phyloP scores from a whole-genome alignment of 176 grass and related monocot genomes.

The Zizania latifolia region DNA sequence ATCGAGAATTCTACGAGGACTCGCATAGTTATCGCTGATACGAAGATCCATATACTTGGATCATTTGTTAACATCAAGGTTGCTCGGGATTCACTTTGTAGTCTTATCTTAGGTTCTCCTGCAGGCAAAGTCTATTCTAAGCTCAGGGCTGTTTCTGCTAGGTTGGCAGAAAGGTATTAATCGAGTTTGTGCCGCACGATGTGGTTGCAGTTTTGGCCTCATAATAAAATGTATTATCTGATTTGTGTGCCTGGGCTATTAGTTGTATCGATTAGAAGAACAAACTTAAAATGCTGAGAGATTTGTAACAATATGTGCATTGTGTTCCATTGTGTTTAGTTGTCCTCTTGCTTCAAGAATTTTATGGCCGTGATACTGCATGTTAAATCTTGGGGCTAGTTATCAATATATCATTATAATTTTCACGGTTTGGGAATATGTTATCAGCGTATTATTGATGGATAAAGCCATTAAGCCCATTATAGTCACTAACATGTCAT shows the following conservation, averaged over 20 bases:
- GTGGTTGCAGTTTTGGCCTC: conserved; percentile 12
- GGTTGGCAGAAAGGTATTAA: conserved; percentile 70
- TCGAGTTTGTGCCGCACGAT: neutral
- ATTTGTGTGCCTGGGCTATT: neutral
- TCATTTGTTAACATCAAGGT: conserved; percentile 98
- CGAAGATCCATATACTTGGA: conserved; percentile 90
- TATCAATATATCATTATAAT: no score
- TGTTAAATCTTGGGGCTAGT: neutral
- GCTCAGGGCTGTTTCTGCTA: conserved; percentile 73
- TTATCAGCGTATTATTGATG: no score
- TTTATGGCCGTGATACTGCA: no score
- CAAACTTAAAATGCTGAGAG: neutral
- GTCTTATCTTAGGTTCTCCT: conserved; percentile 85
- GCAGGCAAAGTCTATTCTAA: conserved; percentile 93
- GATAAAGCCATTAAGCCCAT: no score
- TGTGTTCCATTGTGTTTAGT: neutral
- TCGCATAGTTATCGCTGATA: conserved; percentile 79
- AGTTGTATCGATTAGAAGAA: neutral
- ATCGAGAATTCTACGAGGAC: conserved; percentile 94
- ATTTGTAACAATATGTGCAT: neutral
- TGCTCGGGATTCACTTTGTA: conserved; percentile 81
- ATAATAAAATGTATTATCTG: conserved; percentile 1
- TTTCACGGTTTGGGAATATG: no score
- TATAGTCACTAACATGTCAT: no score
- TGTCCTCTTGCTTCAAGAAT: no score